Evolutionary conservation across 495 filamentous ascomycete genomes (phyloP).

Genomic region (Neurospora sp.): DNA sequence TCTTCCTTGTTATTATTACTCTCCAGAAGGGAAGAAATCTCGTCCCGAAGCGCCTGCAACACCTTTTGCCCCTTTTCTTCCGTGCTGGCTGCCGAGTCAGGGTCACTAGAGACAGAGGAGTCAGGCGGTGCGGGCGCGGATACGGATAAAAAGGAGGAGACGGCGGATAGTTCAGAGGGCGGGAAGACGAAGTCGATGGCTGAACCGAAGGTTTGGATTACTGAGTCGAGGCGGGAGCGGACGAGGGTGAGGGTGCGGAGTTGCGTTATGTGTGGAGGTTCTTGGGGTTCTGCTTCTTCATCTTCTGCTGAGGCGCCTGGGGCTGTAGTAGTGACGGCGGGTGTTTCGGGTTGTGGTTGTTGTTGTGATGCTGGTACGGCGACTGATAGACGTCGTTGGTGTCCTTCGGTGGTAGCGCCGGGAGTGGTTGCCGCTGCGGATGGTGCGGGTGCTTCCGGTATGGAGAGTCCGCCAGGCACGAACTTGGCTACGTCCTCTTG

Average conservation of each 20-base stretch:
- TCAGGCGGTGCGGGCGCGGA: conserved; percentile 57
- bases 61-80: conserved; percentile 75
- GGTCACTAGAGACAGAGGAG: background rate
- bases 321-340: background rate
- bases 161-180: conserved; percentile 62
- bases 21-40: conserved; percentile 56
- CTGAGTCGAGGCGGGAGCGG: conserved; percentile 67
- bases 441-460: conserved; percentile 5
- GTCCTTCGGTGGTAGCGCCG: conserved; percentile 1
- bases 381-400: conserved; percentile 21
- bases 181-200: conserved; percentile 91
- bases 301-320: background rate
- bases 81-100: conserved; percentile 39
- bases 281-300: conserved; percentile 18
- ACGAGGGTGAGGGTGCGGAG: conserved; percentile 79
- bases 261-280: conserved; percentile 63
- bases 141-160: conserved; percentile 71
- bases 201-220: conserved; percentile 81
- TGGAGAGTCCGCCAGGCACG: conserved; percentile 41
- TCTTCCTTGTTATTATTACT: conserved; percentile 23
- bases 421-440: background rate
- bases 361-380: conserved; percentile 7
- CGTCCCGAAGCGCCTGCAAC: conserved; percentile 53
- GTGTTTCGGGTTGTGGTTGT: conserved; percentile 1
- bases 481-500: conserved; percentile 61